Evolutionary conservation across 2,329 filamentous ascomycete genomes (phyloP).

Genomic region (Alternaria angustiovoidea): DNA sequence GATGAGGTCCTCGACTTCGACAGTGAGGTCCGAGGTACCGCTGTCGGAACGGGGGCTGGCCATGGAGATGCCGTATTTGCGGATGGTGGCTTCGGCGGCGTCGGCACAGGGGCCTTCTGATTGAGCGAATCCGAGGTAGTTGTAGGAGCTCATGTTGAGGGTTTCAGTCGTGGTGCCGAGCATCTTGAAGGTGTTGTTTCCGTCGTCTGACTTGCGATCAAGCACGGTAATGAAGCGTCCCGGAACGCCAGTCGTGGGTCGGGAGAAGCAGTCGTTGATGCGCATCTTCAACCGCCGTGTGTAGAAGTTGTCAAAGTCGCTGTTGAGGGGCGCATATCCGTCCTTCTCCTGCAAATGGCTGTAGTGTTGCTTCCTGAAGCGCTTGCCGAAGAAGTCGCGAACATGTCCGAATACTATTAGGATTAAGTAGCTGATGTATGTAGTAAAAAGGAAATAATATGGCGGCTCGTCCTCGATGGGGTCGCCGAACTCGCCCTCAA

Average conservation of each 20-base stretch:
- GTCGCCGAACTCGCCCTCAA: conserved; percentile 80
- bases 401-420: conserved; percentile 95
- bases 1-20: conserved; percentile 89
- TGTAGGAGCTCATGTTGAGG: conserved; percentile 98
- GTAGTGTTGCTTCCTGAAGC: conserved; percentile 88
- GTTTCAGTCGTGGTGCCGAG: conserved; percentile 93
- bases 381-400: conserved; percentile 96
- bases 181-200: conserved; percentile 88
- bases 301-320: conserved; percentile 99
- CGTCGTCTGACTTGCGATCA: conserved; percentile 88
- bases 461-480: conserved; percentile 94
- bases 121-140: conserved; percentile 98
- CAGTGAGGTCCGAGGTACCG: conserved; percentile 85
- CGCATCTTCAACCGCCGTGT: conserved; percentile 89
- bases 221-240: conserved; percentile 92
- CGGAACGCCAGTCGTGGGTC: conserved; percentile 90
- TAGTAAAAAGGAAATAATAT: conserved; percentile 96
- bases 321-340: conserved; percentile 94
- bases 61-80: conserved; percentile 83
- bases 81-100: conserved; percentile 83
- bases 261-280: conserved; percentile 95
- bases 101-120: conserved; percentile 97
- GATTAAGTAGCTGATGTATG: conserved; percentile 97
- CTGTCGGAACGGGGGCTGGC: conserved; percentile 83
- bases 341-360: conserved; percentile 81